Evolutionary conservation across 2,329 filamentous ascomycete genomes (phyloP), one percentile per base, ranked within the genome.

Genomic region (Fusarium pseudograminearum): DNA sequence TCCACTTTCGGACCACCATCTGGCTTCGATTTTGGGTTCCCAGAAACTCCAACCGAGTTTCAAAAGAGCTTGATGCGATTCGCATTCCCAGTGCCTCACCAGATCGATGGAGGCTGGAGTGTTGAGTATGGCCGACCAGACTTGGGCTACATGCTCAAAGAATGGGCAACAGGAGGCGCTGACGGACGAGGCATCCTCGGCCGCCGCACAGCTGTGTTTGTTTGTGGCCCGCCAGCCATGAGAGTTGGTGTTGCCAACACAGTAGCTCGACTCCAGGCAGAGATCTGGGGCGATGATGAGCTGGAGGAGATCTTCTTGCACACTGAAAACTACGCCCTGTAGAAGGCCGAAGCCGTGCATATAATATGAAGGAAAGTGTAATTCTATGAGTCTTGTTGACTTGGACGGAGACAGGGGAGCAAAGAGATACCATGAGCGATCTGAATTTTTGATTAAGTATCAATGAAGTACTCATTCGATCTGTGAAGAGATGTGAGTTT

Each of bases 311-410:
- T 98, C 57, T 98, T 94, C 78, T 80, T 98, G 78, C 95, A 98
- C 82, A 93, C 94, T 5, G 95, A 98, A 84, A 98, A 98, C 79
- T 98, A 97, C 82, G 93, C 94, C 53, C 84, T 97, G 67, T 97
- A 73, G 38, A 34, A 57, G 53, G 41, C 14, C 16, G 48, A 10
- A 28, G 47, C 51, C 36, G 16, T 53, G 46, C 15, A 26, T 30
- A 46, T 57, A 14, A 34, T 50, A 57, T 44, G 38, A 26, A 36
- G 44, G 31, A 61, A 55, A 42, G n/a, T 73, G 69, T 72, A 71
- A 64, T 73, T 71, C 40, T 74, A 75, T 46, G 55, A 56, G 60
- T 22, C 20, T 24, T 31, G 12, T 20, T 22, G 18, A 14, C 10
- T 57, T 36, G 38, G 22, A 8, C 26, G 31, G 34, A 30, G 41